These are phyloP conservation scores for Suillus fuscotomentosus DNA, from an alignment of 768 basidiomycete genomes.

Conservation along the genomic window DNA sequence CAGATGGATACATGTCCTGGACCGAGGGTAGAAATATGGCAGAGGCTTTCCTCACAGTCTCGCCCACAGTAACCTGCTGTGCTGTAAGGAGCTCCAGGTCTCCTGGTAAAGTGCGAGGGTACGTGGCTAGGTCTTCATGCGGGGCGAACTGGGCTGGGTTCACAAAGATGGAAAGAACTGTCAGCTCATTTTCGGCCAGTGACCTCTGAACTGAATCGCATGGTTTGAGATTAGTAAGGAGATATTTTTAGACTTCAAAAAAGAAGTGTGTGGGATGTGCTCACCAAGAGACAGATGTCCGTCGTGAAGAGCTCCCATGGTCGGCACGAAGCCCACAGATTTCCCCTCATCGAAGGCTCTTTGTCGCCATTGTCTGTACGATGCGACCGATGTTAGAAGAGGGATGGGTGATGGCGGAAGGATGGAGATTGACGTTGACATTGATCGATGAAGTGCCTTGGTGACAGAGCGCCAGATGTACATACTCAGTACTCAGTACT, in stretches of 20 bases:
- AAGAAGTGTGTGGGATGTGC: constrained; percentile 29
- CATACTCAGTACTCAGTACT: not conserved
- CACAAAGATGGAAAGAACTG: constrained; percentile 94
- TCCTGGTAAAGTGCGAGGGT: constrained; percentile 80
- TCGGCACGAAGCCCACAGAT: constrained; percentile 92
- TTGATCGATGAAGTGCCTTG: not conserved
- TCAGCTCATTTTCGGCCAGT: constrained; percentile 75
- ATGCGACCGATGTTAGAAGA: constrained; percentile 56
- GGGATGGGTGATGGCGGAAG: constrained; percentile 37
- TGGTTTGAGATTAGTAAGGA: constrained; percentile 1
- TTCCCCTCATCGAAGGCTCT: constrained; percentile 54
- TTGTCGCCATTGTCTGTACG: constrained; percentile 73
- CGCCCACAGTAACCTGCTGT: constrained; percentile 31
- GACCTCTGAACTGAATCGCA: constrained; percentile 69
- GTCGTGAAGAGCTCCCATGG: constrained; percentile 96
- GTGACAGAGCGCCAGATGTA: constrained; percentile 12
- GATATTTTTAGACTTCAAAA: not conserved
- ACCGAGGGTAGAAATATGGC: constrained; percentile 82
- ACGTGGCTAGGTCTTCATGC: constrained; percentile 87
- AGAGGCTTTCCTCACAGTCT: constrained; percentile 43
- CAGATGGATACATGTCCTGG: constrained; percentile 90
- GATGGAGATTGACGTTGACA: constrained; percentile 21
- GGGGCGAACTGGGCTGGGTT: constrained; percentile 98
- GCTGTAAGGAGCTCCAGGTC: constrained; percentile 66
- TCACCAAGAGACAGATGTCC: constrained; percentile 90